These are phyloP conservation scores for Pigoraptor vietnamica DNA, from an alignment of 78 protist species.

Conservation along the genomic window DNA sequence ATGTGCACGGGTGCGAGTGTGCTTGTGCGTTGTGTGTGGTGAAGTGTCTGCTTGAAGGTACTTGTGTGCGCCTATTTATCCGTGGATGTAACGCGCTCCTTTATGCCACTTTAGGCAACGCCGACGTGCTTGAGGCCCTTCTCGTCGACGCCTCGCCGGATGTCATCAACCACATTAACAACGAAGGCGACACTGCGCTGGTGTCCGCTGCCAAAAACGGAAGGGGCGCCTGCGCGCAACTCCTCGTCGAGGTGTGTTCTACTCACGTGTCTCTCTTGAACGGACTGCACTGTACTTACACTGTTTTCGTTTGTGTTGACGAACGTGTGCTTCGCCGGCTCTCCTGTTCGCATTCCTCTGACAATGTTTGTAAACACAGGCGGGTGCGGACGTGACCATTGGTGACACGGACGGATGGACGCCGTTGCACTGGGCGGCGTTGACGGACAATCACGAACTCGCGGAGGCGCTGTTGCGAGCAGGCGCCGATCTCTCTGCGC, in stretches of 20 bases:
- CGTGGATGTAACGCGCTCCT: too few species aligned
- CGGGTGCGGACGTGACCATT: neutral
- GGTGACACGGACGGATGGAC: neutral
- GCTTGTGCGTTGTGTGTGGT: too few species aligned
- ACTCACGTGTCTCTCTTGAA: too few species aligned
- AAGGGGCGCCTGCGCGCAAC: neutral
- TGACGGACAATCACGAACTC: neutral
- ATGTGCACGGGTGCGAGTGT: too few species aligned
- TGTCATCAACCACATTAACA: neutral
- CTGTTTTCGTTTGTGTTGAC: neutral
- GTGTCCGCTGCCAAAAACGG: neutral
- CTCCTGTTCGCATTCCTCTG: too few species aligned
- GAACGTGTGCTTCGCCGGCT: neutral
- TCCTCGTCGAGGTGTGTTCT: neutral
- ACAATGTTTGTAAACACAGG: too few species aligned
- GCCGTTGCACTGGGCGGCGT: neutral
- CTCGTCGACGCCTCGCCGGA: neutral
- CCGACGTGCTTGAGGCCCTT: neutral
- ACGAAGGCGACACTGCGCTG: neutral
- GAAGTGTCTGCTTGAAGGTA: too few species aligned
- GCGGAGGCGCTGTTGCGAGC: neutral
- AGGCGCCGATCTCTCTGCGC: neutral
- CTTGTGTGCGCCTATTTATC: too few species aligned
- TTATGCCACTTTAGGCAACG: neutral
- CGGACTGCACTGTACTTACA: too few species aligned